phyloP scores from a whole-genome alignment of 345 rosid genomes.

The Rubroshorea leprosula region DNA sequence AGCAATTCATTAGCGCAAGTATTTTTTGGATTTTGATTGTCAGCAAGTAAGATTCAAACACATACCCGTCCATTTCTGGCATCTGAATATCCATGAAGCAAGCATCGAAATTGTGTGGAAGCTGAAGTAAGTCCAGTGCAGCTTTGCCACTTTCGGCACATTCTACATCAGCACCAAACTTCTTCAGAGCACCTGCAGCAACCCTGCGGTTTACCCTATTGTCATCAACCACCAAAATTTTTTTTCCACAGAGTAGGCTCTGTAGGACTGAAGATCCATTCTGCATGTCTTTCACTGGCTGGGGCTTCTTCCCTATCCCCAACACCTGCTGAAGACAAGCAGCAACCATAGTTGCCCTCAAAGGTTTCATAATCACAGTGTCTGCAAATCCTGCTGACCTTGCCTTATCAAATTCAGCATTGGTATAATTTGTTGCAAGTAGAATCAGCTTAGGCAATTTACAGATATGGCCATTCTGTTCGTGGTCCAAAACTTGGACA shows the following conservation, averaged over 20 bases:
- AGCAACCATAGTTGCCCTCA: slow-evolving; percentile 92
- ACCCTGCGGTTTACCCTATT: slow-evolving; percentile 83
- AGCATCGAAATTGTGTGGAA: slow-evolving; percentile 82
- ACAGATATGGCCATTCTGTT: slow-evolving; percentile 39
- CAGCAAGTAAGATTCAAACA: not conserved
- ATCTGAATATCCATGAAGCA: slow-evolving; percentile 99
- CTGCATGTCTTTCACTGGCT: slow-evolving; percentile 30
- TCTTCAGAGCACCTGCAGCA: slow-evolving; percentile 92
- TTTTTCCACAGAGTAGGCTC: slow-evolving; percentile 67
- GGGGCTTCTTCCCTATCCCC: slow-evolving; percentile 59
- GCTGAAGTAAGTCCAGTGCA: slow-evolving; percentile 66
- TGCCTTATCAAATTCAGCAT: slow-evolving; percentile 58
- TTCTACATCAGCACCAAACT: slow-evolving; percentile 84
- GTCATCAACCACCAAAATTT: slow-evolving; percentile 91
- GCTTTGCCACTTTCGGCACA: slow-evolving; percentile 83
- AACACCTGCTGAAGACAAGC: slow-evolving; percentile 90
- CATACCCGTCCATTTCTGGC: slow-evolving; percentile 99
- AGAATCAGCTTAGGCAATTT: slow-evolving; percentile 66
- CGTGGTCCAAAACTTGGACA: slow-evolving; percentile 30
- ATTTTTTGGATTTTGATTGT: not conserved
- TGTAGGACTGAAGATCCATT: slow-evolving; percentile 44
- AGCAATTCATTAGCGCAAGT: not conserved
- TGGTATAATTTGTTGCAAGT: slow-evolving; percentile 69
- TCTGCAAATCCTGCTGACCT: slow-evolving; percentile 84
- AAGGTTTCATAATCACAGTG: slow-evolving; percentile 85